Percentiles rank a stretch among this genome's conserved stretches.
phyloP scores from a whole-genome alignment of 1,284 basidiomycete species.

The Fomitopsis betulina region DNA sequence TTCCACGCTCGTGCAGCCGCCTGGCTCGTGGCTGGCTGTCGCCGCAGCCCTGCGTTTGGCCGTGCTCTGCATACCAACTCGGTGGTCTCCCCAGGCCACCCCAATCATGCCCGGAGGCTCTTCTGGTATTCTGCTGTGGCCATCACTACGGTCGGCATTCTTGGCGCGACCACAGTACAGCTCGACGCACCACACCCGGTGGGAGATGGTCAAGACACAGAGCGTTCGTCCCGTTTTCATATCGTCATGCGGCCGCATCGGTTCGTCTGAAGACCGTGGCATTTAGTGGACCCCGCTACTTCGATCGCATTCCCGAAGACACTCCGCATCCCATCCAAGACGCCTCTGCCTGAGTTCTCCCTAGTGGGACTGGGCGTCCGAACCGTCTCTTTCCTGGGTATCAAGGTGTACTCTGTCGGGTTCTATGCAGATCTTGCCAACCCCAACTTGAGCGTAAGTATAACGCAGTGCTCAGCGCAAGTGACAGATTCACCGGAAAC shows the following conservation, averaged over 20 bases:
- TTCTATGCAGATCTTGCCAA: conserved; percentile 79
- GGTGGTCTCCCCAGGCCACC: neutral
- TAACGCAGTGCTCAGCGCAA: conserved; percentile 4
- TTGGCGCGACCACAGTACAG: conserved; percentile 27
- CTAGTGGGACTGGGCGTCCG: conserved; percentile 81
- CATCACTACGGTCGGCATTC: conserved; percentile 27
- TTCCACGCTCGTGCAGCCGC: neutral
- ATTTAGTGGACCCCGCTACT: conserved; percentile 64
- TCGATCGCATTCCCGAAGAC: conserved; percentile 67
- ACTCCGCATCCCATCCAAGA: conserved; percentile 56
- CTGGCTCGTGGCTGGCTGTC: conserved; percentile 7
- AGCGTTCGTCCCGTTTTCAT: conserved; percentile 11
- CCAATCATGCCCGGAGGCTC: conserved; percentile 13
- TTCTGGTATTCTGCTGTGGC: conserved; percentile 31
- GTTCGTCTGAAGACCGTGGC: neutral
- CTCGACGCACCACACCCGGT: conserved; percentile 31
- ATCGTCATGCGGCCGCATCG: neutral
- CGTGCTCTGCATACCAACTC: conserved; percentile 1
- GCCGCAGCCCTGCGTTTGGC: conserved; percentile 10
- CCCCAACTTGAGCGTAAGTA: conserved; percentile 51
- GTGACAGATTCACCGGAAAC: conserved; percentile 22
- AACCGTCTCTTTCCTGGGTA: conserved; percentile 78
- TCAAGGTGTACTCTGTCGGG: conserved; percentile 83
- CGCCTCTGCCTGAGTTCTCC: conserved; percentile 53
- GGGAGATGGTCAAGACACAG: conserved; percentile 19